Evolutionary conservation across 352 stramenopile genomes (phyloP), one percentile per base, ranked within the genome.

Genomic region (Pythium pectinolyticum): DNA sequence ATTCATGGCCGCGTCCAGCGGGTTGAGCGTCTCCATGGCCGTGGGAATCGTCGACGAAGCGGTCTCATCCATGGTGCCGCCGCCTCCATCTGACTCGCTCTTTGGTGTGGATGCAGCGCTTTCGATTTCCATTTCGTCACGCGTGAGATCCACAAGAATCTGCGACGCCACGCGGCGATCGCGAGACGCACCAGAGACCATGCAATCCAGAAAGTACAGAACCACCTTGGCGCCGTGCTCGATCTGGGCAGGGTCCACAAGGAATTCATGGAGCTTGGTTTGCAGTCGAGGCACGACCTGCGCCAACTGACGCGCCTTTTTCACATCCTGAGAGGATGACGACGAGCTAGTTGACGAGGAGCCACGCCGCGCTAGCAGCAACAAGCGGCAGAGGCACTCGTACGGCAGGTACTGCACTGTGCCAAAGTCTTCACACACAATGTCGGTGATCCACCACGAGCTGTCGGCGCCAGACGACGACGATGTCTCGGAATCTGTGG

Each of bases 371-470:
- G 86, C 82, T 2, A 94, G 70, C 31, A 95, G 59, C 10, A 95
- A 59, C 14, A 95, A 59, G n/a, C 92, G 78, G 35, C 86, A 94
- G 10, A 94, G 70, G 45, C 84, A 95, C 2, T 77, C 73, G 34
- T 87, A 77, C 5, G 86, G 86, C 0, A 95, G 72, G 45, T 95
- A 94, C 60, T 90, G 76, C 15, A 93, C 72, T 0, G 86, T 95
- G 10, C 89, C 73, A 27, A 88, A 81, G 57, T 95, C 86, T 57
- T 92, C 86, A 41, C 86, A 94, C 3, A 95, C 86, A 49, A 95
- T 92, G 34, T 95, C 86, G 15, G 83, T 84, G 57, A 95, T 95
- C 86, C 86, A 95, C 81, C 75, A 92, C 9, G 77, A 72, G 37
- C 72, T 82, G 43, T 78, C 74, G 0, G 66, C 34, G 34, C 32